Conservation (phyloP, 768 basidiomycete species). For the Mycena latifolia region DNA sequence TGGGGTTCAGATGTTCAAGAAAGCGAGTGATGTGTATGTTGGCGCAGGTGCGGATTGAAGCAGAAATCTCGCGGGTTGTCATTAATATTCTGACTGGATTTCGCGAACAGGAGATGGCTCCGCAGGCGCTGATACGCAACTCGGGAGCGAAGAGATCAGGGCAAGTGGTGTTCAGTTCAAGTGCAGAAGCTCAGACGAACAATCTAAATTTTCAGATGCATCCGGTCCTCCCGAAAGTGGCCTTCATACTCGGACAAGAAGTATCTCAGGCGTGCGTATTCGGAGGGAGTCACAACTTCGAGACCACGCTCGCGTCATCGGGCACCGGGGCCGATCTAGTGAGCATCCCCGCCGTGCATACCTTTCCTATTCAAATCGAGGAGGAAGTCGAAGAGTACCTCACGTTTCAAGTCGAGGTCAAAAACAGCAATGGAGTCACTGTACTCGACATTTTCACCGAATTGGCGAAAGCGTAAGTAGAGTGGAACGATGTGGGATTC, state of each 20-base stretch:
- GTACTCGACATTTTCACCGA: constrained; percentile 1
- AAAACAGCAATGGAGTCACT: background rate
- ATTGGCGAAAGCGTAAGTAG: background rate
- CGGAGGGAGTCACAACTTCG: background rate
- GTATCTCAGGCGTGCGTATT: background rate
- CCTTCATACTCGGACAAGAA: background rate
- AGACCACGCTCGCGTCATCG: background rate
- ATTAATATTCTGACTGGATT: too few relatives aligned
- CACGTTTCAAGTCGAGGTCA: background rate
- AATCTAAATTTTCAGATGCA: background rate
- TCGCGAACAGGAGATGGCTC: too few relatives aligned
- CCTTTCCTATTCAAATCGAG: background rate
- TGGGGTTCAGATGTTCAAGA: constrained; percentile 6
- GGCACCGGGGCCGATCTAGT: background rate
- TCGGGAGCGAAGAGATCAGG: background rate
- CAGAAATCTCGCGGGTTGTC: too few relatives aligned
- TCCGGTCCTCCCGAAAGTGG: background rate
- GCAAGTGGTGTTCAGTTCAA: background rate
- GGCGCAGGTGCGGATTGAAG: background rate
- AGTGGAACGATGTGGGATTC: too few relatives aligned
- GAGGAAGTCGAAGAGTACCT: background rate
- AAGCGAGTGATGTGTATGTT: background rate
- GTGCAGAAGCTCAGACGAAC: too few relatives aligned
- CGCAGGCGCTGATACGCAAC: too few relatives aligned
- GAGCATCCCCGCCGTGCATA: background rate